Base-by-base conservation (phyloP, 352 stramenopile species). In the Phytophthora pseudosyringae region DNA sequence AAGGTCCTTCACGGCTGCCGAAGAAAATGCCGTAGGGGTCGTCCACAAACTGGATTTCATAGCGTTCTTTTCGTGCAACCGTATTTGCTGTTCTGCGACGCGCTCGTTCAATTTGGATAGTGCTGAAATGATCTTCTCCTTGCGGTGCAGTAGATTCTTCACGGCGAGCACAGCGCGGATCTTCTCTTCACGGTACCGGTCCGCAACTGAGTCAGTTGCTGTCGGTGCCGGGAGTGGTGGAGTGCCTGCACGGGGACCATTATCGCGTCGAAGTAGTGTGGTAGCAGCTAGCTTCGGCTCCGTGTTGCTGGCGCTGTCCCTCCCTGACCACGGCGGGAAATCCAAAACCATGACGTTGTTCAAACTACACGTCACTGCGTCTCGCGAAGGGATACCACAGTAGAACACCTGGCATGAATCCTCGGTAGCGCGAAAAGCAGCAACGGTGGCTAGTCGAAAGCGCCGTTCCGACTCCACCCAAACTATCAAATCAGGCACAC, bases 121-220 rank as follows among this genome's bases (percentile, higher is more conserved):
- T 1, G 74, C 70, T 13, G 52, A 50, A 15, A 95, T 47, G 16
- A 95, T 74, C 25, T 78, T 69, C 54, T 93, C 84, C 53, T 95
- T 95, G 16, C 84, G 81, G n/a, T 89, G 71, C 13, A 95, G 64
- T 33, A 95, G 38, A 47, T 74, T 76, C 36, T 79, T 81, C n/a
- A 93, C 83, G 4, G 71, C 51, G 0, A 85, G 50, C 9, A 91
- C 66, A 10, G 69, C 71, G 11, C 59, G 61, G 2, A 89, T 58
- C 31, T 81, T 85, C 33, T 79, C 71, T 39, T 80, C 48, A 7
- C 58, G 80, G 11, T 67, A 68, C 21, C 66, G 60, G n/a, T 58
- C 45, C 10, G 29, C 43, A 11, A 46, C 39, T 7, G 26, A 52
- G 21, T n/a, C 31, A 9, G 21, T 46, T 28, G 29, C 3, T 51